Evolutionary conservation across 495 filamentous ascomycete genomes (phyloP).

Genomic region (Penicillium desertorum): DNA sequence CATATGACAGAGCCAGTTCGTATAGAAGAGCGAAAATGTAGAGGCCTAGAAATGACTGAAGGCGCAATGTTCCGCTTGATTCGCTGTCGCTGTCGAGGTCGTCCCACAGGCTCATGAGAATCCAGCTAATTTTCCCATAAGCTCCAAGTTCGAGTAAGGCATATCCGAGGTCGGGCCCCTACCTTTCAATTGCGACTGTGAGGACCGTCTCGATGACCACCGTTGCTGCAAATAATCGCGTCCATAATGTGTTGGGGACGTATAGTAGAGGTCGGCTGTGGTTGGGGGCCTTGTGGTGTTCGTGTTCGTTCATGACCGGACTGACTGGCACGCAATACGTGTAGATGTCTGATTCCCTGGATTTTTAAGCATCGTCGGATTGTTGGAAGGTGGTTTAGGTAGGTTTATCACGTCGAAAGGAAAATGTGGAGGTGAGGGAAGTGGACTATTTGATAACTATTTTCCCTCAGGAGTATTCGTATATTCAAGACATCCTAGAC

Average conservation of each 20-base stretch:
- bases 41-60: conserved; percentile 25
- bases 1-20: conserved; percentile 24
- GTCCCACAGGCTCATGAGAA: conserved; percentile 22
- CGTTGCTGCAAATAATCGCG: conserved; percentile 20
- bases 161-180: conserved; percentile 44
- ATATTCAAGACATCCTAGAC: background rate
- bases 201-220: conserved; percentile 21
- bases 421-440: background rate
- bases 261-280: conserved; percentile 16
- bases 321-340: background rate
- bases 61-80: conserved; percentile 13
- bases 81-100: conserved; percentile 14
- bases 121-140: conserved; percentile 17
- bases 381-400: background rate
- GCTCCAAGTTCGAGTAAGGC: background rate
- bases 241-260: conserved; percentile 25
- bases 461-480: background rate
- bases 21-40: conserved; percentile 29
- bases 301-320: conserved; percentile 5
- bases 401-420: background rate
- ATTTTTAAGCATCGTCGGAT: conserved; percentile 1
- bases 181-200: conserved; percentile 52
- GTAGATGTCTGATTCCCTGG: background rate
- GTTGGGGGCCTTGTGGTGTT: conserved; percentile 5
- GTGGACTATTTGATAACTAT: background rate